Evolutionary conservation across 2,329 filamentous ascomycete genomes (phyloP).

Genomic region (Chaetomiaceae sp.): DNA sequence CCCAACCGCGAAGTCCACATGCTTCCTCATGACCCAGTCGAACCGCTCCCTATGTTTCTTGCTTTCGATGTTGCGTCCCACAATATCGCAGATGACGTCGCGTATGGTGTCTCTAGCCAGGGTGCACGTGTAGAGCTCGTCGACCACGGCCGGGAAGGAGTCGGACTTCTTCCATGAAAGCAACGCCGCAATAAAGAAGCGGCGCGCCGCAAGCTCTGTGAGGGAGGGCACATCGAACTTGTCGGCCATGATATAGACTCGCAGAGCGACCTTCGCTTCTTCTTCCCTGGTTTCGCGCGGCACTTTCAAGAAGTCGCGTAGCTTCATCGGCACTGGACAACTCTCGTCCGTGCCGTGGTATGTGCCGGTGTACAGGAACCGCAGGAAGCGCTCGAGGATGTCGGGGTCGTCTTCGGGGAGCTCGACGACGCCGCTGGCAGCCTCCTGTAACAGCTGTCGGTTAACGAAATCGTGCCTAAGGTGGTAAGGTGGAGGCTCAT

Average conservation of each 20-base stretch:
- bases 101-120: constrained; percentile 23
- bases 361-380: constrained; percentile 30
- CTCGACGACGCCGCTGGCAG: constrained; percentile 18
- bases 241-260: constrained; percentile 35
- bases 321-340: no score
- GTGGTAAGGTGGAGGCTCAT: no score
- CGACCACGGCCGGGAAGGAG: constrained; percentile 24
- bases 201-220: constrained; percentile 28
- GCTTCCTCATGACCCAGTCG: constrained; percentile 24
- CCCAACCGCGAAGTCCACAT: constrained; percentile 21
- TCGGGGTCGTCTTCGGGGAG: constrained; percentile 31
- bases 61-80: constrained; percentile 4
- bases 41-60: constrained; percentile 6
- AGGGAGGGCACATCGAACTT: constrained; percentile 35
- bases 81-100: constrained; percentile 21
- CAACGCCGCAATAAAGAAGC: constrained; percentile 29
- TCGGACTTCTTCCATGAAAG: constrained; percentile 8
- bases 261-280: no score
- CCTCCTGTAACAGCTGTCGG: constrained; percentile 17
- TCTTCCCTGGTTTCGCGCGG: no score
- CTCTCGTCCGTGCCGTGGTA: no score
- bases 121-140: constrained; percentile 27
- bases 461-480: no score
- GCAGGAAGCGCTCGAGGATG: constrained; percentile 27
- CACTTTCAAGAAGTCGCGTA: no score